Percentiles rank a stretch among this genome's conserved stretches.
phyloP scores from a whole-genome alignment of 1,284 basidiomycete species.

The Rhodotorula sp. region DNA sequence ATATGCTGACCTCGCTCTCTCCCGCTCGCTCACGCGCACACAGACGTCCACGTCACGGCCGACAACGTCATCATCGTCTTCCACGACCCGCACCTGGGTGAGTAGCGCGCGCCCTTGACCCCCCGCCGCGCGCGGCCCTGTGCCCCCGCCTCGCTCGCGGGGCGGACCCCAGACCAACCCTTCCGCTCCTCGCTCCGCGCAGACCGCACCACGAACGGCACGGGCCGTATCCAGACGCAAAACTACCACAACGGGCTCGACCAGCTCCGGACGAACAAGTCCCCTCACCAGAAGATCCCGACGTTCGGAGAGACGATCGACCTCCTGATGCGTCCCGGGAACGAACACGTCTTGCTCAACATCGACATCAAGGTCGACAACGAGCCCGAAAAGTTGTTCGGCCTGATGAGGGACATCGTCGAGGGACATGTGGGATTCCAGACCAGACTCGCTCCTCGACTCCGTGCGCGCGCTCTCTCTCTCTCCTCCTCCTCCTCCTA shows the following conservation, averaged over 20 bases:
- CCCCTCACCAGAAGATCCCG: slow-evolving; percentile 70
- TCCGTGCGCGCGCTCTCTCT: slow-evolving; percentile 57
- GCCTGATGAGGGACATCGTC: slow-evolving; percentile 75
- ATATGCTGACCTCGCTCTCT: too few species aligned
- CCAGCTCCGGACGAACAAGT: slow-evolving; percentile 74
- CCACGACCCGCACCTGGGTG: slow-evolving; percentile 35
- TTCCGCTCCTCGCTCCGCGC: slow-evolving; percentile 35
- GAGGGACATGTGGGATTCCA: slow-evolving; percentile 71
- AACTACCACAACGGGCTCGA: slow-evolving; percentile 67
- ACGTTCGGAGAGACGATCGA: slow-evolving; percentile 78
- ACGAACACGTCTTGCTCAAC: slow-evolving; percentile 80
- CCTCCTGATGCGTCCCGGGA: slow-evolving; percentile 74
- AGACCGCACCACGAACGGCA: slow-evolving; percentile 58
- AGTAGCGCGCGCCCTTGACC: neutral
- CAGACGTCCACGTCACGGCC: slow-evolving; percentile 64
- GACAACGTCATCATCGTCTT: slow-evolving; percentile 85
- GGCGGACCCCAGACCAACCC: slow-evolving; percentile 11
- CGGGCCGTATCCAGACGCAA: slow-evolving; percentile 55
- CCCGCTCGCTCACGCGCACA: neutral
- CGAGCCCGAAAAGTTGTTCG: slow-evolving; percentile 80
- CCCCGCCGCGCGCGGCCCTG: too few species aligned
- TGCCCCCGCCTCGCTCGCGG: too few species aligned
- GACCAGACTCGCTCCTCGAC: slow-evolving; percentile 77
- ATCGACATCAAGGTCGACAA: slow-evolving; percentile 75
- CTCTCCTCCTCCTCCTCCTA: too few species aligned